These are phyloP conservation scores for Arabis hirsuta DNA, from an alignment of 345 rosid species.

Conservation along the genomic window DNA sequence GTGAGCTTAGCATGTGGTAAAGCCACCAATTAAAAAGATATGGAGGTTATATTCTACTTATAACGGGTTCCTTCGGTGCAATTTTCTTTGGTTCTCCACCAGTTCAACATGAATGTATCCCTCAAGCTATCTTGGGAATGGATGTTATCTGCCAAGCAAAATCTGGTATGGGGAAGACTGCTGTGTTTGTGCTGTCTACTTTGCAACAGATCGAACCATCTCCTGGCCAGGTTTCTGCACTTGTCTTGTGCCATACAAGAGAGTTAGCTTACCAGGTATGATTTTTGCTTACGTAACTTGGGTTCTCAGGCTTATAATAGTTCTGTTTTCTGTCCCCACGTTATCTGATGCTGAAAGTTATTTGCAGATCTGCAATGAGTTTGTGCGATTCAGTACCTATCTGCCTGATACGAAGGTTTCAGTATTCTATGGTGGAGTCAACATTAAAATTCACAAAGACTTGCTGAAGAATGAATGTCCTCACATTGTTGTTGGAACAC, in stretches of 20 bases:
- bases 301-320: neutral
- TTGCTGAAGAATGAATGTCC: conserved; percentile 98
- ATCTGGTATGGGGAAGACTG: conserved; percentile 99
- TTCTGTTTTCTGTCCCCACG: neutral
- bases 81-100: conserved; percentile 84
- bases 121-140: conserved; percentile 99
- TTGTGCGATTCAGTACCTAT: conserved; percentile 95
- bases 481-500: conserved; percentile 99
- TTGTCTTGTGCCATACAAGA: conserved; percentile 91
- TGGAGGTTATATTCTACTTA: conserved; percentile 78
- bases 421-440: conserved; percentile 96
- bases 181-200: conserved; percentile 88
- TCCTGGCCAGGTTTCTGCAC: conserved; percentile 95
- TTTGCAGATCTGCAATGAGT: conserved; percentile 90
- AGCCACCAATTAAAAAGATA: conserved; percentile 67
- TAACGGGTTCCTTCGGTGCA: conserved; percentile 67
- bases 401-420: conserved; percentile 89
- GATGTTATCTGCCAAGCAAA: conserved; percentile 99
- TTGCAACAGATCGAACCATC: conserved; percentile 92
- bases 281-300: neutral
- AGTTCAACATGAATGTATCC: conserved; percentile 99
- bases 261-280: conserved; percentile 96
- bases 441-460: conserved; percentile 87
- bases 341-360: neutral
- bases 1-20: conserved; percentile 65